Base-by-base conservation (phyloP, 257 asterid species). In the Nemophila menziesii region DNA sequence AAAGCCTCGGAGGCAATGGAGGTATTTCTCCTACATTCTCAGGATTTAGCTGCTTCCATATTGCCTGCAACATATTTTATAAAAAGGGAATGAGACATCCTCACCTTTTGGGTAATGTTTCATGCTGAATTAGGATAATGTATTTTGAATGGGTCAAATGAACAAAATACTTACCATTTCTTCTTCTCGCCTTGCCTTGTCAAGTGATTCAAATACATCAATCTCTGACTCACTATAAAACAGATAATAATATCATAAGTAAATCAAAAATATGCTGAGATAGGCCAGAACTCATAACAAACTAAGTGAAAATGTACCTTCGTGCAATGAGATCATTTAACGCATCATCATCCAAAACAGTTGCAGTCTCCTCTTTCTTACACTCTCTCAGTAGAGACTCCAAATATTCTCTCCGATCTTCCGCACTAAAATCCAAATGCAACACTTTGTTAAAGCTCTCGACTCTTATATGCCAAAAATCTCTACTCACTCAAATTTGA, bases 371-470 rank as follows among this genome's bases (percentile, higher is more conserved):
- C 70, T 90, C 99, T 69, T 77, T 85, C 75, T 90, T 90, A 71
- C 89, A 63, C 75, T 90, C 99, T 43, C 99, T 80, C 46, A 90
- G 81, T 61, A 90, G 96, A 62, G 99, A 63, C 82, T 90, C 99
- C 75, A 90, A 63, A 73, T 90, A 90, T 68, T 90, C 99, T 63
- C 94, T 77, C 63, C 99, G 92, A 70, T 85, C 99, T 72, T 90
- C 99, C 47, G 99, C 96, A 74, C 99, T 90, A 71, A 52, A 55
- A 61, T 27, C 58, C 33, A 56, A 47, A 50, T 21, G 26, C 16
- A 33, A 42, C 43, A 3, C 46, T n/a, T 46, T 46, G 36, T 59
- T 20, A 37, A 46, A 47, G 66, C 55, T 44, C 24, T 44, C 42
- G 22, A 17, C 4, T 18, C 22, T 17, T 43, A n/a, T 22, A 23